These are phyloP conservation scores for Serendipita indica DNA, from an alignment of 768 basidiomycete genomes.

Conservation along the genomic window DNA sequence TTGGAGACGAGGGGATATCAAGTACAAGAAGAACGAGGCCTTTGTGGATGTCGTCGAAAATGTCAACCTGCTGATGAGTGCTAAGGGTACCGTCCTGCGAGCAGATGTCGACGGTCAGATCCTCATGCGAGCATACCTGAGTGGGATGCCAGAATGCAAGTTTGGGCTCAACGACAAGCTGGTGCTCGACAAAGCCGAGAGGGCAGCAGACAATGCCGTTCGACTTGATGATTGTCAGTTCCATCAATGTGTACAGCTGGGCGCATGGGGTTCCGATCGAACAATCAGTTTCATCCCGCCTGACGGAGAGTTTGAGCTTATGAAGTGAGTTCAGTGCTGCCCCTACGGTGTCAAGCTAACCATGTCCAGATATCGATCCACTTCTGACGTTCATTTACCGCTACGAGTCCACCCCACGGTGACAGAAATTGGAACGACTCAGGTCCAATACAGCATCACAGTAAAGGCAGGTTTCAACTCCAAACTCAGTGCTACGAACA, in stretches of 20 bases:
- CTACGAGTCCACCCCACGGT: constrained; percentile 80
- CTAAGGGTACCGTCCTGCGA: constrained; percentile 83
- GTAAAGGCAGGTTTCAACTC: constrained; percentile 79
- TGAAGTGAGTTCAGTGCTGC: constrained; percentile 46
- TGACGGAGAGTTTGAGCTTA: constrained; percentile 96
- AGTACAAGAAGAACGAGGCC: constrained; percentile 99
- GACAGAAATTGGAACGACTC: constrained; percentile 80
- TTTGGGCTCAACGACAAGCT: constrained; percentile 98
- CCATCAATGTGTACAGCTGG: constrained; percentile 92
- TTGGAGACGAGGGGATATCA: constrained; percentile 91
- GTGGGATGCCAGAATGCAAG: constrained; percentile 96
- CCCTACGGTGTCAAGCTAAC: neutral
- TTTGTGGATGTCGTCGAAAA: constrained; percentile 99
- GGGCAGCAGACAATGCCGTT: constrained; percentile 44
- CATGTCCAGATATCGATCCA: constrained; percentile 70
- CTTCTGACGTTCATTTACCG: constrained; percentile 90
- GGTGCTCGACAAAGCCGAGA: constrained; percentile 74
- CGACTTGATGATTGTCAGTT: constrained; percentile 97
- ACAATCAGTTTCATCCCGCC: constrained; percentile 97
- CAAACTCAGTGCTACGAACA: constrained; percentile 85
- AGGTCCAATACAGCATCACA: constrained; percentile 81
- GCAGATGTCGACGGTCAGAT: constrained; percentile 98
- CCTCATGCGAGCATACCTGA: constrained; percentile 92
- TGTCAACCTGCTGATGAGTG: constrained; percentile 93
- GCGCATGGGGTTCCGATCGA: constrained; percentile 85